phyloP scores from a whole-genome alignment of 768 basidiomycete genomes.

The Collybia sp. region DNA sequence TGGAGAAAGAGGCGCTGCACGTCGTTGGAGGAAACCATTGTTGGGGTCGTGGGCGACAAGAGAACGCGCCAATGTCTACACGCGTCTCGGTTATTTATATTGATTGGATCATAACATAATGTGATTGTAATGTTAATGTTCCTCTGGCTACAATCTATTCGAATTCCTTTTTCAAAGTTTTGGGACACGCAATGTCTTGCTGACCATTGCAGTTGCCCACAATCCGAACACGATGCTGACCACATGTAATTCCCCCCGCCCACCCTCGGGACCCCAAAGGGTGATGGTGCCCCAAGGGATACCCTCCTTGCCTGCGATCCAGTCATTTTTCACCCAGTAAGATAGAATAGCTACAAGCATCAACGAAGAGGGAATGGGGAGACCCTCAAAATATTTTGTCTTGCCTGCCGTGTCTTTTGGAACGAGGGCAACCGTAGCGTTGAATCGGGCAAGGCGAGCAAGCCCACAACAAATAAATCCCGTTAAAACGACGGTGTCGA shows the following conservation, averaged over 20 bases:
- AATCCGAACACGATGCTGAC: constrained; percentile 71
- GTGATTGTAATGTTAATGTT: too few relatives aligned
- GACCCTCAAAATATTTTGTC: constrained; percentile 92
- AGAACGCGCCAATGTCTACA: constrained; percentile 13
- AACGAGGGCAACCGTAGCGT: constrained; percentile 92
- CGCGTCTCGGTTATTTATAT: too few relatives aligned
- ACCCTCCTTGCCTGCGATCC: constrained; percentile 76
- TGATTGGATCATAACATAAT: too few relatives aligned
- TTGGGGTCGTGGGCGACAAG: constrained; percentile 6
- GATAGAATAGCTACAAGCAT: constrained; percentile 73
- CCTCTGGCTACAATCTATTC: too few relatives aligned
- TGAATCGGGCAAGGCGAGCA: constrained; percentile 95
- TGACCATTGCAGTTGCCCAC: constrained; percentile 97
- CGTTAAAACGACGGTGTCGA: constrained; percentile 84
- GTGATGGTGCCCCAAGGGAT: constrained; percentile 72
- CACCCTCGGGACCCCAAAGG: constrained; percentile 67
- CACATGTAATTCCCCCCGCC: constrained; percentile 81
- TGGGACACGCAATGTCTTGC: constrained; percentile 89
- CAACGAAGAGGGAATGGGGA: constrained; percentile 92
- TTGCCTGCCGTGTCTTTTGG: constrained; percentile 88
- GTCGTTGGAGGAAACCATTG: constrained; percentile 51
- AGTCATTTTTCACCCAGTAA: constrained; percentile 80
- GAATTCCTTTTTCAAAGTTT: constrained; percentile 53
- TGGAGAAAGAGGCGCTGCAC: constrained; percentile 78
- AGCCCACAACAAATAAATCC: constrained; percentile 95